These are phyloP conservation scores for Alectoria sarmentosa DNA, from an alignment of 495 filamentous ascomycete genomes.

Conservation along the genomic window DNA sequence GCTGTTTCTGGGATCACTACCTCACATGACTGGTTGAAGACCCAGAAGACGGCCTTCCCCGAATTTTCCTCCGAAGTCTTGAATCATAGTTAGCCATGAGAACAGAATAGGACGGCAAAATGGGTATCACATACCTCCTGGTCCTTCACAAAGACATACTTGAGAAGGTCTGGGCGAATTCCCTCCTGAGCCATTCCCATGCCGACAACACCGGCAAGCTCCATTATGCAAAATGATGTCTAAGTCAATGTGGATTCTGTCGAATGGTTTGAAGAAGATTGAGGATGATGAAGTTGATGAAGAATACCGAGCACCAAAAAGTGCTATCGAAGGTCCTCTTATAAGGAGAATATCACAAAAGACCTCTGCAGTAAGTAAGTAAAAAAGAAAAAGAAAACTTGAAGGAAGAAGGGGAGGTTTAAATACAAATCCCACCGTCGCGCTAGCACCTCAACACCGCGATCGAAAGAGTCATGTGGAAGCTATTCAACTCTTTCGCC, in stretches of 20 bases:
- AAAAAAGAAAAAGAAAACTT: background rate
- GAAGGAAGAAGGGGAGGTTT: too few species aligned
- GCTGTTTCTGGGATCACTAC: background rate
- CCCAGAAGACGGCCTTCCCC: background rate
- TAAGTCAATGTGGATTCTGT: background rate
- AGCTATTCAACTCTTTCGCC: too few species aligned
- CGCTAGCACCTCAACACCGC: background rate
- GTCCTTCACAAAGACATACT: background rate
- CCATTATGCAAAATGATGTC: background rate
- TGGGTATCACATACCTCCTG: background rate
- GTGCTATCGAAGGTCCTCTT: too few species aligned
- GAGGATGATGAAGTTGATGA: background rate
- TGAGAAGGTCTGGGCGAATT: background rate
- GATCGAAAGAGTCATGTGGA: background rate
- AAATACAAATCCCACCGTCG: too few species aligned
- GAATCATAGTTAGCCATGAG: background rate
- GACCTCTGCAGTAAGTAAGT: too few species aligned
- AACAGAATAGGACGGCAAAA: background rate
- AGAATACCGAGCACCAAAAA: too few species aligned
- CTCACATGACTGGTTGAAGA: background rate
- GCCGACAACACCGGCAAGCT: background rate
- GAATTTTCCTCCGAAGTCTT: background rate
- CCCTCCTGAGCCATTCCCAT: background rate
- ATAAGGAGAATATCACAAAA: too few species aligned
- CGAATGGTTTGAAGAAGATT: background rate